Base-by-base conservation (phyloP, 2,329 filamentous ascomycete species). In the Hansfordia pulvinata region DNA sequence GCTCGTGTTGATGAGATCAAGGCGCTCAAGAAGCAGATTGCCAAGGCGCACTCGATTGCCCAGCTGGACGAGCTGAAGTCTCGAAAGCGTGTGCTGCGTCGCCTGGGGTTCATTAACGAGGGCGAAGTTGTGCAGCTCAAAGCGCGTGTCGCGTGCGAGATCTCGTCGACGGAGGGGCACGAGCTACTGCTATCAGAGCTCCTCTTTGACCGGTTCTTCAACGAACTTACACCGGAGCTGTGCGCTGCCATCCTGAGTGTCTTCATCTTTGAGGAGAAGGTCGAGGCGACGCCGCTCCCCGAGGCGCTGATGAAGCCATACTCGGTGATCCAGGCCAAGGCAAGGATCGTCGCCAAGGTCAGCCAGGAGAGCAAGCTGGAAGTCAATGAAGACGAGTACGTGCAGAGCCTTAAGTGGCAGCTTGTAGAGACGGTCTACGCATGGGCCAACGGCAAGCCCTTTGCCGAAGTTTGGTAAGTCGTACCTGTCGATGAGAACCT, bases 241-340 rank as follows among this genome's bases (percentile, higher is more conserved):
- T 82, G 78, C 41, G 90, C 90, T 2, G 71, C 88, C 0, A 73
- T 86, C 5, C 65, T 98, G 32, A 92, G 83, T 42, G 86, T 83
- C 46, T 96, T 98, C 57, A 90, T 98, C 37, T 94, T 96, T 40
- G 92, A 98, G 47, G 90, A 98, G 57, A 93, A 92, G 62, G 76
- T 82, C 25, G 80, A 88, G 41, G 75, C 86, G 9, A 60, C 72
- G 3, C 67, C 73, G 10, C 62, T 94, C 25, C 79, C 78, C 42
- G 85, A 94, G 39, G 82, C 93, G 34, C 65, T 96, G 17, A 69
- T 73, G 30, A 92, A 92, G 58, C 83, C 85, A 10, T 90, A 75
- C 50, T 70, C 79, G 26, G 82, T 92, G 48, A 80, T 98, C 20
- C 80, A 92, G 50, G 70, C 76, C 13, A 85, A 93, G 56, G 90